phyloP scores from a whole-genome alignment of 2,329 filamentous ascomycete species.

The Pseudomassariella vexata region DNA sequence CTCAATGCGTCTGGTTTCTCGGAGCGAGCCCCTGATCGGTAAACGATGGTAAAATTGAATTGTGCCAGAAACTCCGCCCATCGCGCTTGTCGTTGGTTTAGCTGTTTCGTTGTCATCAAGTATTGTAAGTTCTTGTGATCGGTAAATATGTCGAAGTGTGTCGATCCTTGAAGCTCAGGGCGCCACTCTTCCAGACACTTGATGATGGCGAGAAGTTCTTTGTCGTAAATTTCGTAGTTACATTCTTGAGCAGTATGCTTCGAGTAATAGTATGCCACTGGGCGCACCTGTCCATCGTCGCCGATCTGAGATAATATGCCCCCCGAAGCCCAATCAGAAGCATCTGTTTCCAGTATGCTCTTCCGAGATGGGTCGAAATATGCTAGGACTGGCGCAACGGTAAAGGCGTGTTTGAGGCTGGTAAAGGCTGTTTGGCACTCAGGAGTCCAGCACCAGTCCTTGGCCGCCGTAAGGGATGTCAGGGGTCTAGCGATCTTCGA shows the following conservation, averaged over 20 bases:
- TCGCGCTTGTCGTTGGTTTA: slow-evolving; percentile 16
- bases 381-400: background rate
- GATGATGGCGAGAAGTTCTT: slow-evolving; percentile 28
- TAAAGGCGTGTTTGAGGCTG: background rate
- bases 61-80: slow-evolving; percentile 15
- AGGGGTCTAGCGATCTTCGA: slow-evolving; percentile 11
- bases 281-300: slow-evolving; percentile 5
- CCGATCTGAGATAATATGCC: slow-evolving; percentile 1
- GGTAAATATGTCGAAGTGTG: slow-evolving; percentile 1
- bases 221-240: slow-evolving; percentile 29
- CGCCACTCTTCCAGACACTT: slow-evolving; percentile 16
- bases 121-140: slow-evolving; percentile 18
- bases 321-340: slow-evolving; percentile 12
- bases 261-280: slow-evolving; percentile 11
- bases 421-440: slow-evolving; percentile 1
- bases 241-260: slow-evolving; percentile 9
- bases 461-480: slow-evolving; percentile 9
- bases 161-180: slow-evolving; percentile 11
- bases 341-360: slow-evolving; percentile 17
- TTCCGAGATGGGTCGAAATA: slow-evolving; percentile 2
- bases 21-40: slow-evolving; percentile 3
- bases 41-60: slow-evolving; percentile 16
- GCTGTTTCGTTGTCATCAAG: slow-evolving; percentile 18
- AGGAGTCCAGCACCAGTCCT: background rate
- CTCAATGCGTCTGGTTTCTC: background rate